A percentile compares a stretch with the other conserved stretches of the same genome.
Evolutionary conservation across 2,329 filamentous ascomycete genomes (phyloP).

Genomic region (Cytospora chrysosperma): DNA sequence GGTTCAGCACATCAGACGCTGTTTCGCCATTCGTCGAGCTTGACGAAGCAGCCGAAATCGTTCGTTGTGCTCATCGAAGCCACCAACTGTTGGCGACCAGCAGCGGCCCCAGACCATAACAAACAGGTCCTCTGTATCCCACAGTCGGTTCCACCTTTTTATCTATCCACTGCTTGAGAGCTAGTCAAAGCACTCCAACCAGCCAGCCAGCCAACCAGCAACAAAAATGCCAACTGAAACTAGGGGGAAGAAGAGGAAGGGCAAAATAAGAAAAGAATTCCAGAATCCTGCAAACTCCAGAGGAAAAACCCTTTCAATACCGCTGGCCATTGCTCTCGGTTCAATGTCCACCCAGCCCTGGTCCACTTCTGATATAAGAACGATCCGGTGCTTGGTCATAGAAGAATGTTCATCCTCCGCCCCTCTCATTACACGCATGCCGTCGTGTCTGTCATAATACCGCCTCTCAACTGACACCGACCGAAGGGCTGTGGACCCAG

Average conservation of each 20-base stretch:
- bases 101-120: neutral
- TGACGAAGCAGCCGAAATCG: neutral
- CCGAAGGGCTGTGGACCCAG: neutral
- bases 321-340: constrained; percentile 9
- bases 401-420: constrained; percentile 4
- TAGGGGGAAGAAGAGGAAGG: neutral
- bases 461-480: constrained; percentile 7
- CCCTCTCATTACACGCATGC: constrained; percentile 21
- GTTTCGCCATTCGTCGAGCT: neutral
- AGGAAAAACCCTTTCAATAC: constrained; percentile 10
- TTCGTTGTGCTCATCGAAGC: neutral
- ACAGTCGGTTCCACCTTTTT: neutral
- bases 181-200: neutral
- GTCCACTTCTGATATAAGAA: neutral
- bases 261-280: too few relatives aligned
- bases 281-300: constrained; percentile 9
- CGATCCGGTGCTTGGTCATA: constrained; percentile 10
- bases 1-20: neutral
- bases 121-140: neutral
- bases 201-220: constrained; percentile 6
- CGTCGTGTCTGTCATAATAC: constrained; percentile 20
- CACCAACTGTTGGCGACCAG: neutral
- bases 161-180: neutral
- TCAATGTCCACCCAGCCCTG: constrained; percentile 1
- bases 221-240: neutral